Percentiles rank a stretch among this genome's conserved stretches.
Evolutionary conservation across 768 basidiomycete species (phyloP).

Genomic region (Psilocybe azurescens): DNA sequence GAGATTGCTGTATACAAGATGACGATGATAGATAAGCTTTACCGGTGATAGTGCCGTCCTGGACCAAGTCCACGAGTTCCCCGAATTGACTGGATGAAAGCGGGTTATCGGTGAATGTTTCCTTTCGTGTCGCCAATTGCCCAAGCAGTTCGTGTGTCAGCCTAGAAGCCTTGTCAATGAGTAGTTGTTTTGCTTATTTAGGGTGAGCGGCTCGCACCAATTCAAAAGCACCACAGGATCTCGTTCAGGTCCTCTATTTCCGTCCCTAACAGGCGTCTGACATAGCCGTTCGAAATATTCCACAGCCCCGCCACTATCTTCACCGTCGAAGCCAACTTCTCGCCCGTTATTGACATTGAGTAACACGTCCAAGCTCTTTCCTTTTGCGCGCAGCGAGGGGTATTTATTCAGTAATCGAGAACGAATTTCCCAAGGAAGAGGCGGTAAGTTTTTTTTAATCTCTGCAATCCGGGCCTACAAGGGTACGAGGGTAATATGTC

Average conservation of each 20-base stretch:
- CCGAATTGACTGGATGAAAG: conserved; percentile 71
- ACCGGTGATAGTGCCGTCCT: conserved; percentile 74
- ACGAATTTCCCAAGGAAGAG: conserved; percentile 72
- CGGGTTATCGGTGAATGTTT: conserved; percentile 61
- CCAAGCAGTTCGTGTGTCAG: conserved; percentile 89
- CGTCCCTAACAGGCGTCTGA: conserved; percentile 27
- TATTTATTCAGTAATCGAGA: conserved; percentile 56
- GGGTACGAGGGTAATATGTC: neutral
- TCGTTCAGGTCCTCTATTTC: conserved; percentile 31
- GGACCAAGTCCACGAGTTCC: conserved; percentile 78
- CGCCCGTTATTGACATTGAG: conserved; percentile 71
- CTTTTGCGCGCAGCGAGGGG: conserved; percentile 43
- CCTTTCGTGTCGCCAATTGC: conserved; percentile 64
- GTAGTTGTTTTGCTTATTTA: no score
- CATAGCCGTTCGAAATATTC: conserved; percentile 83
- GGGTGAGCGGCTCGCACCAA: conserved; percentile 62
- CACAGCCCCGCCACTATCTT: conserved; percentile 54
- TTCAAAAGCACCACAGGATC: conserved; percentile 80
- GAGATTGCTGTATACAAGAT: neutral
- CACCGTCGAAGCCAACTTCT: conserved; percentile 69
- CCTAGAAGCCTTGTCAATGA: conserved; percentile 49
- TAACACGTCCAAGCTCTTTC: conserved; percentile 76
- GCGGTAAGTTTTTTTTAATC: conserved; percentile 65
- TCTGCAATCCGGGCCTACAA: conserved; percentile 65
- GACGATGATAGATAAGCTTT: conserved; percentile 13